Base-by-base conservation (phyloP, 169 alveolate species). In the Plasmodium knowlesi region DNA sequence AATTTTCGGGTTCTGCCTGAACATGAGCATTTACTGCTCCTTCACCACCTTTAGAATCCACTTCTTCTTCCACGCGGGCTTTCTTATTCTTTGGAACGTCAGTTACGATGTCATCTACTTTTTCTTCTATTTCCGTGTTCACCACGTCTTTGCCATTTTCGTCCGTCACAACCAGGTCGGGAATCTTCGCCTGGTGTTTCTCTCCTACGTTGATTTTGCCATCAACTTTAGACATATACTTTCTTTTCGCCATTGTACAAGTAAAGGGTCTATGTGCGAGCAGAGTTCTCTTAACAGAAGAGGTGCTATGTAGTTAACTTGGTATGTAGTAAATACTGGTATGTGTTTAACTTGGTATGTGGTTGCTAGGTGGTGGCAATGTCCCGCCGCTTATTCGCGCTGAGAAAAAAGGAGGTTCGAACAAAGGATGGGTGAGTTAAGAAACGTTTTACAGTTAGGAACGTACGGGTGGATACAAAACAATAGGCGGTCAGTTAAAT, bases 181-280 rank as follows among this genome's bases (percentile, higher is more conserved):
- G 93, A 30, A 85, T 85, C 41, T 85, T 85, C 2, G 93, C 93
- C 53, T 85, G 93, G 22, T 85, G 84, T 5, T 85, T 85, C n/a
- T 85, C 93, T 74, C 93, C 93, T 9, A 85, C 80, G 39, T 85
- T 85, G 53, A 85, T 85, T 53, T 85, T 85, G 1, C 93, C 93
- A 43, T 85, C 93, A 53, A 85, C 93, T 74, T 85, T 85, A 30
- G 93, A 85, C 93, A 85, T 85, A 39, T 85, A 85, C 67, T 85
- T 85, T 85, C 93, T 53, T n/a, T 85, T 85, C 32, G 93, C 93
- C 93, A 85, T 41, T 2, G 53, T 41, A 14, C 3, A 8, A 0
- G 53, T 9, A 8, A 39, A 6, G 12, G 46, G 46, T 39, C 1
- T n/a, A n/a, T n/a, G n/a, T n/a, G n/a, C n/a, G 39, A 32, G 39